Conservation (phyloP, 257 asterid genomes). For the Plantago elongata region DNA sequence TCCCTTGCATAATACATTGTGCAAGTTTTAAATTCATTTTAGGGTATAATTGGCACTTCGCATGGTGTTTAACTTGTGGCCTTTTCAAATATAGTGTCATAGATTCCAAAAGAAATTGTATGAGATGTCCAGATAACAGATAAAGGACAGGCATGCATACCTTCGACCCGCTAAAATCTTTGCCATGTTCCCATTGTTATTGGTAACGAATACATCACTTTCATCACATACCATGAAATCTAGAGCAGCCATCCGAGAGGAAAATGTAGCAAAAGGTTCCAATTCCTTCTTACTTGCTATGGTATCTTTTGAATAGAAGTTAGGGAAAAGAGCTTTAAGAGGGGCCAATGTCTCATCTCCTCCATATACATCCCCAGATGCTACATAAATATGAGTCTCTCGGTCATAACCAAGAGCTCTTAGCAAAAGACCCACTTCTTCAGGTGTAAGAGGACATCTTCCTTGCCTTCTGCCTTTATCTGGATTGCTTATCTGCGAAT, state of each 20-base stretch:
- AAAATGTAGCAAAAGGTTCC: conserved; percentile 67
- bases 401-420: conserved; percentile 88
- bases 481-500: conserved; percentile 72
- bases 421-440: conserved; percentile 92
- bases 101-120: too few relatives aligned
- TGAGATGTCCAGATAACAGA: background rate
- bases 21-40: too few relatives aligned
- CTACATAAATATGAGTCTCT: conserved; percentile 82
- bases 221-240: conserved; percentile 92
- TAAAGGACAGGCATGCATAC: conserved; percentile 30
- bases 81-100: too few relatives aligned
- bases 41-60: too few relatives aligned
- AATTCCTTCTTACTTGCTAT: conserved; percentile 66
- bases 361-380: conserved; percentile 97
- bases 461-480: conserved; percentile 94
- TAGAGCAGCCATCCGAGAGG: conserved; percentile 95
- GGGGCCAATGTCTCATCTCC: conserved; percentile 93
- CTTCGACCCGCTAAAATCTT: conserved; percentile 94
- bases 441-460: conserved; percentile 94
- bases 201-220: conserved; percentile 92
- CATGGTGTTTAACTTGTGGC: too few relatives aligned
- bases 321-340: conserved; percentile 85
- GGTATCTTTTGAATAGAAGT: conserved; percentile 82
- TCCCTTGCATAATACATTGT: too few relatives aligned
- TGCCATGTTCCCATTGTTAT: conserved; percentile 99